A percentile compares a stretch with the other conserved stretches of the same genome.
phyloP scores from a whole-genome alignment of 306 rosid genomes.

The Myrica gale region DNA sequence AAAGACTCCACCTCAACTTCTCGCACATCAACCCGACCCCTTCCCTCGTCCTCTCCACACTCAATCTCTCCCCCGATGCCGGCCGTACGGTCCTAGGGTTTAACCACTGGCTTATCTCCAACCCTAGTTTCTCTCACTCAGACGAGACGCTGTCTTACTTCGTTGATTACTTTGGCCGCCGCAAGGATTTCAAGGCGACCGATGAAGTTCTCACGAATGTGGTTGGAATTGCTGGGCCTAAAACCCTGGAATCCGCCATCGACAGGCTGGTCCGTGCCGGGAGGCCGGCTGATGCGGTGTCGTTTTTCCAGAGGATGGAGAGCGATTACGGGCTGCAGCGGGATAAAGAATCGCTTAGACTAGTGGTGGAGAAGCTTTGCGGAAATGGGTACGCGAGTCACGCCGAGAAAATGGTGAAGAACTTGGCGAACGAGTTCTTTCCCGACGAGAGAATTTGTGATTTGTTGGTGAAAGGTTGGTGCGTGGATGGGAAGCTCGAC shows the following conservation, averaged over 20 bases:
- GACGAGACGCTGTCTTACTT: constrained; percentile 65
- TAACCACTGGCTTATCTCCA: constrained; percentile 55
- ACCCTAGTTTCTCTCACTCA: constrained; percentile 49
- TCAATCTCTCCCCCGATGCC: constrained; percentile 58
- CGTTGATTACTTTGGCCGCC: constrained; percentile 62
- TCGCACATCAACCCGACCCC: constrained; percentile 63
- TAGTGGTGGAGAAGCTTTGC: constrained; percentile 70
- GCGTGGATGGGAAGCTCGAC: constrained; percentile 59
- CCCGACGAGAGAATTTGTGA: constrained; percentile 63
- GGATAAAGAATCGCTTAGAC: constrained; percentile 42
- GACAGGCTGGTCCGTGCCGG: constrained; percentile 71
- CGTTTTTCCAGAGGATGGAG: constrained; percentile 77
- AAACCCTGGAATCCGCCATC: constrained; percentile 47
- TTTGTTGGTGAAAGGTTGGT: constrained; percentile 66
- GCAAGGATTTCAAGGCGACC: constrained; percentile 74
- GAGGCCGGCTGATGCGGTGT: constrained; percentile 47
- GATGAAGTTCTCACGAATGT: constrained; percentile 46
- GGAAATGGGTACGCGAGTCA: constrained; percentile 56
- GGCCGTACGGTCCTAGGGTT: constrained; percentile 62
- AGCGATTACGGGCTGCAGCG: constrained; percentile 61
- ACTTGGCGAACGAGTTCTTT: constrained; percentile 61
- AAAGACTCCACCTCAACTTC: constrained; percentile 62
- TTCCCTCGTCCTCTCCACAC: constrained; percentile 41
- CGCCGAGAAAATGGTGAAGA: constrained; percentile 78
- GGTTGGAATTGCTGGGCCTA: constrained; percentile 40